A percentile compares a stretch with the other conserved stretches of the same genome.
phyloP scores from a whole-genome alignment of 1,139 yeast genomes.

The Geotrichum carabidarum region DNA sequence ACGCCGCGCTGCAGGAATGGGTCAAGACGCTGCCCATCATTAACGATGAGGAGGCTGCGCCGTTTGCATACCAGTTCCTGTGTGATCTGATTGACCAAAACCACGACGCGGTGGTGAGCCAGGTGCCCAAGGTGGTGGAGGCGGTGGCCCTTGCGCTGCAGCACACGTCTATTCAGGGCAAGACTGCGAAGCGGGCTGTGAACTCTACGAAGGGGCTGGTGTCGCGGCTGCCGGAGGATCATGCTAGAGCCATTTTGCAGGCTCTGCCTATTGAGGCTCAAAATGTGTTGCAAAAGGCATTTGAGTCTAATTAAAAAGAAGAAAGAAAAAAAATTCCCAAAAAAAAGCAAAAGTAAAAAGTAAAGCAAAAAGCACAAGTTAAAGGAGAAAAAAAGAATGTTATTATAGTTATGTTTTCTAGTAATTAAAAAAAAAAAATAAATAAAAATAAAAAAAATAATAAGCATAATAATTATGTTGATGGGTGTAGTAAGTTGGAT shows the following conservation, averaged over 20 bases:
- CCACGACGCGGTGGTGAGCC: constrained; percentile 56
- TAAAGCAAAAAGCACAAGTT: constrained; percentile 34
- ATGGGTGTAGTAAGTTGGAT: not conserved
- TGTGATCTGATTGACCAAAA: constrained; percentile 65
- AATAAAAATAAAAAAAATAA: not conserved
- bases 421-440: not conserved
- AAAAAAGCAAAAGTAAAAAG: constrained; percentile 39
- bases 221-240: constrained; percentile 48
- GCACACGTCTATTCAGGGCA: constrained; percentile 63
- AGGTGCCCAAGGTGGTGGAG: constrained; percentile 64
- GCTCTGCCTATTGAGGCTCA: constrained; percentile 60
- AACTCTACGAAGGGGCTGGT: constrained; percentile 48
- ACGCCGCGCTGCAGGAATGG: constrained; percentile 69
- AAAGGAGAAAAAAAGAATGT: constrained; percentile 9
- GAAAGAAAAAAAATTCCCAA: constrained; percentile 14
- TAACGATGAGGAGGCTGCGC: constrained; percentile 85
- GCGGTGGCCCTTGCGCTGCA: constrained; percentile 72
- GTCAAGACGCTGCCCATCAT: constrained; percentile 72
- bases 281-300: constrained; percentile 59
- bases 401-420: not conserved
- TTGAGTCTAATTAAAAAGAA: constrained; percentile 35
- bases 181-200: constrained; percentile 61
- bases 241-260: constrained; percentile 60
- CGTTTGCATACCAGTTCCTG: constrained; percentile 75
- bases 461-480: not conserved